Evolutionary conservation across 768 basidiomycete species (phyloP), one percentile per base, ranked within the genome.

Genomic region (Cyathus striatus): DNA sequence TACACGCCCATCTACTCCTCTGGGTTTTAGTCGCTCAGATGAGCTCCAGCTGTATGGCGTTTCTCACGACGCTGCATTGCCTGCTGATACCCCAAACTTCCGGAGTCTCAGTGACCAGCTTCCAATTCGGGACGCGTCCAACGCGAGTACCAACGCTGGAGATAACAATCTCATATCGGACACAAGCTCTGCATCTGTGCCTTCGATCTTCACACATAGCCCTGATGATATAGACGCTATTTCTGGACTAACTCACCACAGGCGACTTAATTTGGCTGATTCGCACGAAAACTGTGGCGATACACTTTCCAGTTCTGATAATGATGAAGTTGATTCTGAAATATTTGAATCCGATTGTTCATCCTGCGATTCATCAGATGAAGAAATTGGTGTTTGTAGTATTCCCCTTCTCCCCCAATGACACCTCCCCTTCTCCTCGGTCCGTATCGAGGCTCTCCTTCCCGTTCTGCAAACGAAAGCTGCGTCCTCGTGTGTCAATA

Each of bases 1-100:
- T 24, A 58, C 61, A 49, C 71, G 74, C 23, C 73, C 76, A 39
- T 61, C 64, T 22, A 80, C 72, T 48, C 73, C 72, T 35, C 63
- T 78, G 6, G 72, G 72, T 37, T 76, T 75, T 49, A 69, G 68
- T 54, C 45, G 52, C 38, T 47, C 48, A 35, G 45, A 49, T 17
- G 40, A 54, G 23, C 43, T 51, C 23, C 40, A 50, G 27, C 22
- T 48, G 30, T 46, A 37, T n/a, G 27, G 48, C 43, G 45, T 38
- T 30, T 40, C 48, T 26, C 41, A 46, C 45, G 46, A 47, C 36
- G 5, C 23, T 38, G 34, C 26, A 9, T 27, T 16, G 26, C 16
- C 42, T 20, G 46, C 24, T 24, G 24, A 41, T 32, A 40, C 45
- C 6, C n/a, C 2, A 18, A 25, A 38, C 23, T 20, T 23, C n/a